Conservation (phyloP, 108 stramenopile species). For the Nitzschia putrida region DNA sequence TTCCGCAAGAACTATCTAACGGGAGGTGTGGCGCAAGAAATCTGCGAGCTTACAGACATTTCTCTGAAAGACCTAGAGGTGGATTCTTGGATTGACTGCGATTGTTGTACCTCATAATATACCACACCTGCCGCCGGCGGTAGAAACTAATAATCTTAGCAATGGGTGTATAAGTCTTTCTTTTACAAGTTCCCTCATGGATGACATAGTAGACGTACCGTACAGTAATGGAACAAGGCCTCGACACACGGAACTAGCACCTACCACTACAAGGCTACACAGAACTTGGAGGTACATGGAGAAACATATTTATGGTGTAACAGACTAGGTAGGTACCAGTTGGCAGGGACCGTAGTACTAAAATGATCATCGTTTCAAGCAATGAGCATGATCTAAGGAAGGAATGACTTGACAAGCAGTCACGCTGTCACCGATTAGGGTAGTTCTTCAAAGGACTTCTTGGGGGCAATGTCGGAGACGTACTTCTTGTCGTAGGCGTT, state of each 20-base stretch:
- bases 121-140: no score
- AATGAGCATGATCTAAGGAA: background rate
- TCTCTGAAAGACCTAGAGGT: slow-evolving; percentile 23
- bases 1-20: slow-evolving; percentile 35
- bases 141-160: no score
- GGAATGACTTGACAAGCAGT: background rate
- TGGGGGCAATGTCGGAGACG: slow-evolving; percentile 65
- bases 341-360: background rate
- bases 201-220: no score
- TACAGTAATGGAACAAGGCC: no score
- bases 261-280: no score
- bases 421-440: slow-evolving; percentile 20
- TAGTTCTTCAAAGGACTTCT: slow-evolving; percentile 50
- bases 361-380: background rate
- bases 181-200: no score
- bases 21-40: slow-evolving; percentile 21
- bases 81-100: slow-evolving; percentile 28
- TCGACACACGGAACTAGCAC: no score
- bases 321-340: no score
- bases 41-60: slow-evolving; percentile 30
- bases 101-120: slow-evolving; percentile 29
- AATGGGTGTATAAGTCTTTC: no score
- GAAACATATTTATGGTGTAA: no score
- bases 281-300: no score
- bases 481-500: slow-evolving; percentile 56